Conservation (phyloP, 441 rosid species). For the Populus hybrid region DNA sequence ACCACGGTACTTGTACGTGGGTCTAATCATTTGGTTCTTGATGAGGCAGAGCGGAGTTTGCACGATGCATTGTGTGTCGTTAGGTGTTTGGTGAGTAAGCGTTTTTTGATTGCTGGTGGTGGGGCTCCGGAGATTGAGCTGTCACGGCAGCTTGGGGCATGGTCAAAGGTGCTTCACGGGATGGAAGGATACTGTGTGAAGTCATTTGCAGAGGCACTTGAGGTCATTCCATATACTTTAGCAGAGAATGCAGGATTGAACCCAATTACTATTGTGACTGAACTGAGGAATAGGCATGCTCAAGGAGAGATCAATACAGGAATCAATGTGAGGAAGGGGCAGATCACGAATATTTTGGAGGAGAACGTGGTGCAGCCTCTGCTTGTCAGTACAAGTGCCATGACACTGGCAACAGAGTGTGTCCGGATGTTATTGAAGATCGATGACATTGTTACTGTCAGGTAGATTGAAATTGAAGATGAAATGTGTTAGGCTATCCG, state of each 20-base stretch:
- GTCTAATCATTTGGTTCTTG: conserved; percentile 81
- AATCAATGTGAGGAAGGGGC: conserved; percentile 96
- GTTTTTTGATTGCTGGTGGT: conserved; percentile 95
- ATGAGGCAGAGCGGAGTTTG: conserved; percentile 96
- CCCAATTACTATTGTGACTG: conserved; percentile 92
- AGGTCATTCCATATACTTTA: conserved; percentile 88
- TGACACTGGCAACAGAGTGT: conserved; percentile 89
- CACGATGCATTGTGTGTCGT: conserved; percentile 96
- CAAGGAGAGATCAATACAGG: conserved; percentile 94
- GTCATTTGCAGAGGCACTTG: conserved; percentile 91
- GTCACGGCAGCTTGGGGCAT: conserved; percentile 93
- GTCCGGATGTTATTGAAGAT: conserved; percentile 97
- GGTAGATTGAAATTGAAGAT: conserved; percentile 44
- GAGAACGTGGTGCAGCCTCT: conserved; percentile 97
- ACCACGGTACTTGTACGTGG: conserved; percentile 88
- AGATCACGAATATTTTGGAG: conserved; percentile 94
- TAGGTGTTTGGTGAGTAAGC: conserved; percentile 84
- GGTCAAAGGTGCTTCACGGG: conserved; percentile 96
- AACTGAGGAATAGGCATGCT: conserved; percentile 96
- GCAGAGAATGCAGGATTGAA: conserved; percentile 97
- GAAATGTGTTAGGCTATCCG: conserved; percentile 1
- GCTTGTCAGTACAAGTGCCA: conserved; percentile 95
- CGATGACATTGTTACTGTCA: conserved; percentile 89
- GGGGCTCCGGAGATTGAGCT: conserved; percentile 98
- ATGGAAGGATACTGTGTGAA: conserved; percentile 94